phyloP scores from a whole-genome alignment of 1,139 yeast genomes.

The Hyphopichia wangnamkhiaoensis region DNA sequence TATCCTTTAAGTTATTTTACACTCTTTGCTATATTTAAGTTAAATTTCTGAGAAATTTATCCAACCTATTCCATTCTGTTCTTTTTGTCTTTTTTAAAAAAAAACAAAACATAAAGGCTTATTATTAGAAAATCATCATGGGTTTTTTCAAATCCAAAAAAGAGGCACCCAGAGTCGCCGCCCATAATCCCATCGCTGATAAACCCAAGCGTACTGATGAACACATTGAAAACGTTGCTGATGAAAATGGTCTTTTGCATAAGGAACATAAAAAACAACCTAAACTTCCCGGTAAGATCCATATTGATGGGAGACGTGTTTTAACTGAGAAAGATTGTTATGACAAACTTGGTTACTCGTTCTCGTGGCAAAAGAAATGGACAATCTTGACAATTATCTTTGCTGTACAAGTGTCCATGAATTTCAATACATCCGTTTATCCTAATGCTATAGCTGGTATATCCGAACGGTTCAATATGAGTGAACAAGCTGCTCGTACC shows the following conservation, averaged over 20 bases:
- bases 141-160: too few relatives aligned
- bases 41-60: too few relatives aligned
- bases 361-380: conserved; percentile 33
- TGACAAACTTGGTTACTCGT: conserved; percentile 31
- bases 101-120: too few relatives aligned
- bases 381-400: conserved; percentile 30
- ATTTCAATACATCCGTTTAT: conserved; percentile 36
- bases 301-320: conserved; percentile 23
- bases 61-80: too few relatives aligned
- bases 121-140: too few relatives aligned
- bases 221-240: conserved; percentile 3
- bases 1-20: too few relatives aligned
- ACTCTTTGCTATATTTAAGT: too few relatives aligned
- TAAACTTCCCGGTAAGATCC: conserved; percentile 5
- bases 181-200: too few relatives aligned
- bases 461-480: conserved; percentile 26
- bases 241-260: background rate
- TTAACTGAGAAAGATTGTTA: conserved; percentile 32
- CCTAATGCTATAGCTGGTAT: conserved; percentile 28
- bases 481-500: conserved; percentile 29
- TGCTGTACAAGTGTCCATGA: conserved; percentile 40
- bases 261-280: too few relatives aligned
- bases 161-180: too few relatives aligned
- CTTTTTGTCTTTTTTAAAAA: too few relatives aligned
- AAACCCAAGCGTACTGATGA: background rate